Evolutionary conservation across 495 filamentous ascomycete species (phyloP).

Genomic region (Neurospora sp.): DNA sequence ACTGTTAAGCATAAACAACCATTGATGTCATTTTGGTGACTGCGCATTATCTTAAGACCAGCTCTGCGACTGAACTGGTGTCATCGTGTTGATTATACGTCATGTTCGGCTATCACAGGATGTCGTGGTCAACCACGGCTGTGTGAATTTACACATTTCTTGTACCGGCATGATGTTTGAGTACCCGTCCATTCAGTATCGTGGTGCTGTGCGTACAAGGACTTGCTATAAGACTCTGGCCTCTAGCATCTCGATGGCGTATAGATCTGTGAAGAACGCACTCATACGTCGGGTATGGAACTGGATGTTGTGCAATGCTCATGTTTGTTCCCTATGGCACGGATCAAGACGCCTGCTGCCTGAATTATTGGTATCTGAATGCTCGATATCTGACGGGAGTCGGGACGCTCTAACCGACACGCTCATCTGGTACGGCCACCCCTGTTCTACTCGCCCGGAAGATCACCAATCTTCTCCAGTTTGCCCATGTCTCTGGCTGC

Average conservation of each 20-base stretch:
- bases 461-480: constrained; percentile 88
- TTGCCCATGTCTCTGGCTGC: constrained; percentile 90
- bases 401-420: too few species aligned
- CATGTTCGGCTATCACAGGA: neutral
- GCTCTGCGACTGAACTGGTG: neutral
- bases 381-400: neutral
- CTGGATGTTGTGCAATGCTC: neutral
- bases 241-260: neutral
- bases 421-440: too few species aligned
- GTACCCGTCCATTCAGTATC: neutral
- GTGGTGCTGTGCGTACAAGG: neutral
- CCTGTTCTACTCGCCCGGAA: constrained; percentile 45
- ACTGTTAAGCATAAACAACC: neutral
- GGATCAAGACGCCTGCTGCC: neutral
- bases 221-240: neutral
- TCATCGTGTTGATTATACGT: neutral
- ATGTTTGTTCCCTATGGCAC: neutral
- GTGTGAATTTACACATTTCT: neutral
- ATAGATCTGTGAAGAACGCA: neutral
- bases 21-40: neutral
- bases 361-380: neutral
- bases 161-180: neutral
- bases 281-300: neutral
- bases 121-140: neutral
- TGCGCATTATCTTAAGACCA: neutral